A percentile compares a stretch with the other conserved stretches of the same genome.
These are phyloP conservation scores for Emergomyces pasteurianus DNA, from an alignment of 2,329 filamentous ascomycete genomes.

Conservation along the genomic window DNA sequence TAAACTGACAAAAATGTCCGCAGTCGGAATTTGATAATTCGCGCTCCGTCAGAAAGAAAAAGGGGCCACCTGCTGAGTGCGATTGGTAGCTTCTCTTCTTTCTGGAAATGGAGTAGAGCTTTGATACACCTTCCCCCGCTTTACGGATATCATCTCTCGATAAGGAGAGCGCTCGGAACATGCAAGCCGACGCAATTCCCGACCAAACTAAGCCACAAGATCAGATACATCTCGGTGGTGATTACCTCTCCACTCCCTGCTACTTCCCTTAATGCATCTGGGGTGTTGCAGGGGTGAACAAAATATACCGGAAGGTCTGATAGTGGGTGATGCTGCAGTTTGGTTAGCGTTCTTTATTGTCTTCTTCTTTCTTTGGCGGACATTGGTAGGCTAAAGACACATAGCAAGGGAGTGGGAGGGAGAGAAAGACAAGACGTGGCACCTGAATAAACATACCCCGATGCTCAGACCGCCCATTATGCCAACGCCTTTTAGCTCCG, in stretches of 20 bases:
- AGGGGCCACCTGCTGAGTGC: not conserved
- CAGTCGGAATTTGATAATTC: not conserved
- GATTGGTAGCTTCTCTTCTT: not conserved
- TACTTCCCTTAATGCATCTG: constrained; percentile 62
- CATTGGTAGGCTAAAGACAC: constrained; percentile 14
- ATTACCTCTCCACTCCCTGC: constrained; percentile 27
- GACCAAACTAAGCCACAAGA: constrained; percentile 80
- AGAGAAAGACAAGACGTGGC: not conserved
- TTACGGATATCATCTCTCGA: constrained; percentile 6
- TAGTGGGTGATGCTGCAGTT: constrained; percentile 62
- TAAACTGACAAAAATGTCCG: constrained; percentile 19
- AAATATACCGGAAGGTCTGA: constrained; percentile 73
- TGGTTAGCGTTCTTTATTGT: constrained; percentile 22
- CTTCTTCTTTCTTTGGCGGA: constrained; percentile 10
- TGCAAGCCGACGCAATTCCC: constrained; percentile 68
- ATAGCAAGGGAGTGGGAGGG: not conserved
- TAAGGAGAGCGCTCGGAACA: constrained; percentile 56
- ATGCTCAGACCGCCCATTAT: constrained; percentile 63
- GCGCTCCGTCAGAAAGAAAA: not conserved
- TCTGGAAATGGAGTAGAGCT: not conserved
- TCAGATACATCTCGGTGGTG: constrained; percentile 55
- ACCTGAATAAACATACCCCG: constrained; percentile 47
- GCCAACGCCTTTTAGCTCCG: constrained; percentile 48
- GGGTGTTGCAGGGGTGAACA: constrained; percentile 83
- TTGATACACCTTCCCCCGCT: constrained; percentile 10